Base-by-base conservation (phyloP, 192 early-diverging fungal species). In the Neocallimastix lanati region DNA sequence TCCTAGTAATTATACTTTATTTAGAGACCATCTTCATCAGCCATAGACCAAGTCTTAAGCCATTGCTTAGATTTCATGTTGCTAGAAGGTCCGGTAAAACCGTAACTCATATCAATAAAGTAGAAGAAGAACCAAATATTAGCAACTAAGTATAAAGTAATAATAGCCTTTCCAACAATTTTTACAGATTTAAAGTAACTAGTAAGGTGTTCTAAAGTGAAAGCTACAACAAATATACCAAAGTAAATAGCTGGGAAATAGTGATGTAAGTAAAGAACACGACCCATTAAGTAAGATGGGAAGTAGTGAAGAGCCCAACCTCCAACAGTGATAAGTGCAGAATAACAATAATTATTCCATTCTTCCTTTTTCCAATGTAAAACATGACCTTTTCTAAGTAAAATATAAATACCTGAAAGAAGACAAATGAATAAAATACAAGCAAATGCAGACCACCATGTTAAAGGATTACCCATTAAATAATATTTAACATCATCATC, bases 191-290 rank as follows among this genome's bases (percentile, higher is more conserved):
- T 67, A 11, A 67, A 67, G 25, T 67, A 67, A 67, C 50, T 67
- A 7, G 16, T 25, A n/a, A 91, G 79, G 80, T 96, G 94, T 81
- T 99, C 96, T 27, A 94, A 77, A 28, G 94, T 30, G 82, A 90
- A 93, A 13, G 90, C 90, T 15, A 91, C 85, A 80, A 92, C 87
- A 78, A 98, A 88, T 80, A 97, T 91, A 25, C 92, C 91, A 88
- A 97, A 99, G 84, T 98, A 97, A 29, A 97, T 82, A 0, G 95
- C 94, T 2, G 96, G 96, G 86, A 97, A 97, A 83, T 98, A 98
- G 84, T 98, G 97, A 83, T 99, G 97, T 36, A 98, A 84, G 78
- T 98, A 99, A 0, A 93, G 95, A 58, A 98, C 95, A 33, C 97
- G 92, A 30, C 96, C 96, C 95, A 99, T 98, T 78, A 97, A 89